Base-by-base conservation (phyloP, 495 filamentous ascomycete genomes). In the Xylaria venustula region DNA sequence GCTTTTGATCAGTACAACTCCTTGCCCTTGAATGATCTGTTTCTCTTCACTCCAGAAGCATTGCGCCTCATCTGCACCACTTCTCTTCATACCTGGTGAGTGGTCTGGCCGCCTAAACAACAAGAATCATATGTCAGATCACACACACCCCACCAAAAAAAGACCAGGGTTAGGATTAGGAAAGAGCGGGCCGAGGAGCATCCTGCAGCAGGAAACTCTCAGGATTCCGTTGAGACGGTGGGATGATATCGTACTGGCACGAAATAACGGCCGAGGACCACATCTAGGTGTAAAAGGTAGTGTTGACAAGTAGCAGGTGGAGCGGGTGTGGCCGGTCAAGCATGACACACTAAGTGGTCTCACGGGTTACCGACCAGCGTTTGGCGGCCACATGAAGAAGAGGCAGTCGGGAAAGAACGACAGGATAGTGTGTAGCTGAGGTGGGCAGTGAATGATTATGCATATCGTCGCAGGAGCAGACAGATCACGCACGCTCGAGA, bases 71-170 rank as follows among this genome's bases (percentile, higher is more conserved):
- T 15, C 26, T 17, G 4, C 46, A 12, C 11, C 46, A 50, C 54
- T 30, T 20, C 36, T 46, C 34, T 36, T 63, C 78, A 75, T 79
- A 81, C 78, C 78, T 81, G 77, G 63, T 81, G 78, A 60, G 70
- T 76, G 19, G 75, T 71, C 64, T 78, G 73, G 67, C 78, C 78
- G 74, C 78, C 78, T 81, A 73, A 51, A 57, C 41, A 46, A 58
- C 44, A 57, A 69, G 69, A 66, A 66, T 73, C 65, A 72, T 65
- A 70, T 71, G 71, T 80, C 72, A 78, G 77, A 77, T 73, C 60
- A 65, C 72, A 64, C 72, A 63, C 66, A 67, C 67, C 67, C 62
- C 67, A 68, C 66, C 66, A 64, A 60, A 66, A 19, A 49, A 53
- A 54, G 34, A 48, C 46, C 48, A 37, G 49, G 25, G 41, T 41